Percentiles rank a stretch among this genome's conserved stretches.
Evolutionary conservation across 345 rosid species (phyloP).

Genomic region (Excoecaria agallocha): DNA sequence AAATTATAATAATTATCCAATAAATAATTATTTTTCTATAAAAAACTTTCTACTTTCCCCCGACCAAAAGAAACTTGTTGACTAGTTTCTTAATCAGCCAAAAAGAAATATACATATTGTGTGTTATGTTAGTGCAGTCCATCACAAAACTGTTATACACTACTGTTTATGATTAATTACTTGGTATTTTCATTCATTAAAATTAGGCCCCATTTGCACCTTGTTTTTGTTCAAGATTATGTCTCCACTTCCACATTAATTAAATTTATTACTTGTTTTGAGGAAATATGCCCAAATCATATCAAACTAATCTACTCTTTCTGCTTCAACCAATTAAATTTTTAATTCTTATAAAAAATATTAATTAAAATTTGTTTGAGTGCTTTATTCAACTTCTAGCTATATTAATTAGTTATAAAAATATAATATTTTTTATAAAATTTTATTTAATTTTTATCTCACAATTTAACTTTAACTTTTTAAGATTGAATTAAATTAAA

Average conservation of each 20-base stretch:
- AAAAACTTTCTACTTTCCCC: conserved; percentile 22
- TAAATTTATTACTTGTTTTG: background rate
- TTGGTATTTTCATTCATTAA: background rate
- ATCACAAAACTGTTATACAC: conserved; percentile 3
- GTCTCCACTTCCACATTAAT: background rate
- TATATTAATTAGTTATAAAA: too few relatives aligned
- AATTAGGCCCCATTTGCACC: background rate
- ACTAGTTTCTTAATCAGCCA: conserved; percentile 18
- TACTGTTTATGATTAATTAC: conserved; percentile 6
- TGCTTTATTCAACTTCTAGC: background rate
- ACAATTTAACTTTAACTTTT: too few relatives aligned
- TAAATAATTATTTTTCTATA: conserved; percentile 10
- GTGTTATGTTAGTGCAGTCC: conserved; percentile 31
- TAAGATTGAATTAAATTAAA: too few relatives aligned
- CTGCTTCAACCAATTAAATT: background rate
- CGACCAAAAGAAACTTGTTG: conserved; percentile 27
- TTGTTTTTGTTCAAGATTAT: background rate
- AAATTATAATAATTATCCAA: background rate
- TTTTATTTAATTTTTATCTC: too few relatives aligned
- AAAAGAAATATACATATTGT: conserved; percentile 23
- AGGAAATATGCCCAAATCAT: background rate
- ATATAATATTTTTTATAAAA: too few relatives aligned
- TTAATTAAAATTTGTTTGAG: too few relatives aligned
- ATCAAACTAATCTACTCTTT: background rate
- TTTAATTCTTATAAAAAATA: too few relatives aligned